Evolutionary conservation across 1,284 basidiomycete genomes (phyloP), one percentile per base, ranked within the genome.

Genomic region (Puccinia coronata): DNA sequence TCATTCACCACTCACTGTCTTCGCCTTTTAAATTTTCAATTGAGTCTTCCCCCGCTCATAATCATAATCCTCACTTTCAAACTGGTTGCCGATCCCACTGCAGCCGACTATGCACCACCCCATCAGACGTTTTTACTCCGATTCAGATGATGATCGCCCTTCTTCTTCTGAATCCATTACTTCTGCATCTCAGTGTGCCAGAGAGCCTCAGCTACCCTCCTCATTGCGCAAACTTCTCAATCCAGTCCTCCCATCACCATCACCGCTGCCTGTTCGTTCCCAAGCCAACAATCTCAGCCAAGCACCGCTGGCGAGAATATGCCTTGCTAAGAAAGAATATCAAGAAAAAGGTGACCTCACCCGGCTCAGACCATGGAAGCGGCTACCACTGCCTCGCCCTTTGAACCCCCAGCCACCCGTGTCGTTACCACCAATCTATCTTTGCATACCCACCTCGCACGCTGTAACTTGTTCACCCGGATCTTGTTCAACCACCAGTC

Each of bases 171-270:
- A 55, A 8, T 73, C 71, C 14, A 28, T 39, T 28, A 43, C 51
- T 43, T 73, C 53, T 36, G 53, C 3, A 25, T 73, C 51, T 34
- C 47, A 73, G 49, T 73, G 34, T 59, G 11, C n/a, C 16, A 6
- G 28, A 59, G 71, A 57, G 53, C 23, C 31, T 57, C 71, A 57
- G 34, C 25, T 73, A 18, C 71, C 71, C 41, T 73, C 71, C n/a
- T 73, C 71, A 41, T 41, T 73, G 53, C 71, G 71, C 71, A 73
- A 73, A 39, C 71, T 73, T 43, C 71, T 73, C 23, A 73, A 73
- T 23, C 71, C 71, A 73, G 51, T 36, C 12, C 71, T 55, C 18
- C 71, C 71, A 6, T 57, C 53, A 73, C 43, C 51, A 51, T 16
- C 36, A 14, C 71, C 47, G 11, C 43, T 34, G 12, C 71, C 51